phyloP scores from a whole-genome alignment of 495 filamentous ascomycete species.

The Parathielavia hyrcaniae region DNA sequence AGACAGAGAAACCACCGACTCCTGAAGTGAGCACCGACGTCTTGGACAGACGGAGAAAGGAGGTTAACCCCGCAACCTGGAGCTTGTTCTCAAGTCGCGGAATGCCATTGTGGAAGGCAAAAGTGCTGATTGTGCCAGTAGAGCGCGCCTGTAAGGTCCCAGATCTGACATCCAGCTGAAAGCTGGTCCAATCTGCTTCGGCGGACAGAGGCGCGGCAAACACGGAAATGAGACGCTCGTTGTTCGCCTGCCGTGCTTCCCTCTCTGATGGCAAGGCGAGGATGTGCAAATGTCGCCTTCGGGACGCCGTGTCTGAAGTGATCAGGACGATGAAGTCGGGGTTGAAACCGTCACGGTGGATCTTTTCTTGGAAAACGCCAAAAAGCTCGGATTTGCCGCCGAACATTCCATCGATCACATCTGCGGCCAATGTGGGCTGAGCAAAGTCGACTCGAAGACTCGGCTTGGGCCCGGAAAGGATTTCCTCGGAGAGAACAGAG shows the following conservation, averaged over 20 bases:
- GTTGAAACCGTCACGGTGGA: slow-evolving; percentile 37
- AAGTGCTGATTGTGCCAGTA: slow-evolving; percentile 41
- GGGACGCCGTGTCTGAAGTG: slow-evolving; percentile 24
- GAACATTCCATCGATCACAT: slow-evolving; percentile 42
- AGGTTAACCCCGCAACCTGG: slow-evolving; percentile 34
- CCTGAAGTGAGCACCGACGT: slow-evolving; percentile 46
- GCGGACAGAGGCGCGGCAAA: slow-evolving; percentile 27
- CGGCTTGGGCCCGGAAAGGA: slow-evolving; percentile 24
- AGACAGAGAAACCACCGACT: slow-evolving; percentile 43
- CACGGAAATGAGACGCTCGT: slow-evolving; percentile 25
- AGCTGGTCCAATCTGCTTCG: slow-evolving; percentile 23
- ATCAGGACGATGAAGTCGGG: slow-evolving; percentile 46
- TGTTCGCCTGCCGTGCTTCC: slow-evolving; percentile 21
- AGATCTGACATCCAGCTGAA: slow-evolving; percentile 50
- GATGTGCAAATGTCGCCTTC: slow-evolving; percentile 41
- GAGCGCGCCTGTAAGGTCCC: slow-evolving; percentile 51
- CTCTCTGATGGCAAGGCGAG: slow-evolving; percentile 36
- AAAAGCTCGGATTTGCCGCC: slow-evolving; percentile 37
- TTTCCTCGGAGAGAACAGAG: slow-evolving; percentile 34
- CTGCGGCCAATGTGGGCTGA: slow-evolving; percentile 32
- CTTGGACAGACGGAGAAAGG: slow-evolving; percentile 49
- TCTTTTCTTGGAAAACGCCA: slow-evolving; percentile 35
- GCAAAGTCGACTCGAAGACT: slow-evolving; percentile 39
- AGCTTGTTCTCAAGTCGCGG: slow-evolving; percentile 41
- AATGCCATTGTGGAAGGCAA: slow-evolving; percentile 46